phyloP scores from a whole-genome alignment of 1,139 yeast genomes.

The Scheffersomyces titani region DNA sequence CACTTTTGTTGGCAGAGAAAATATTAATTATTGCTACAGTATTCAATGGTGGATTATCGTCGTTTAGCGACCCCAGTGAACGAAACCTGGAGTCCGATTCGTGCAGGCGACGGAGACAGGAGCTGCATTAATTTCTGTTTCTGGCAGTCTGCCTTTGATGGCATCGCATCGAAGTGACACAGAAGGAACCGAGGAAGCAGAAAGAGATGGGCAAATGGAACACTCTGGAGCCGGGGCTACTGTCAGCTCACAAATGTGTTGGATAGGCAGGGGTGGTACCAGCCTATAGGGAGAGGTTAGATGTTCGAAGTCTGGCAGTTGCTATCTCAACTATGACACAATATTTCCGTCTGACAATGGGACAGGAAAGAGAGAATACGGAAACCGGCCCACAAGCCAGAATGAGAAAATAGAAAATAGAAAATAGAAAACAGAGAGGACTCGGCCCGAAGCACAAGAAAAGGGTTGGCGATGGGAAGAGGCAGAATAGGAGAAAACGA shows the following conservation, averaged over 20 bases:
- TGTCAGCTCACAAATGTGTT: background rate
- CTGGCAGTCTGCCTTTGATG: background rate
- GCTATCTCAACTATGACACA: background rate
- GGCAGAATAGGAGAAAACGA: no score
- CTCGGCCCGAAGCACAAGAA: no score
- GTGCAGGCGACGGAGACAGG: background rate
- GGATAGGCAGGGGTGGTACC: background rate
- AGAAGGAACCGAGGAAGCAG: background rate
- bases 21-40: background rate
- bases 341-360: background rate
- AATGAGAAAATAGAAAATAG: no score
- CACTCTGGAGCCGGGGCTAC: background rate
- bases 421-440: no score
- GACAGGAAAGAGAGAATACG: background rate
- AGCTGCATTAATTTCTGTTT: background rate
- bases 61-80: background rate
- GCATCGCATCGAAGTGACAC: background rate
- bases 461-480: no score
- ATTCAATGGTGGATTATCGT: background rate
- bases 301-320: no score
- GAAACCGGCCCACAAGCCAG: background rate
- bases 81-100: background rate
- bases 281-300: no score
- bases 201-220: no score
- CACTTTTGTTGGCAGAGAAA: background rate